A percentile compares a stretch with the other conserved stretches of the same genome.
Conservation (phyloP, 2,329 filamentous ascomycete species). For the Phoma sp. region DNA sequence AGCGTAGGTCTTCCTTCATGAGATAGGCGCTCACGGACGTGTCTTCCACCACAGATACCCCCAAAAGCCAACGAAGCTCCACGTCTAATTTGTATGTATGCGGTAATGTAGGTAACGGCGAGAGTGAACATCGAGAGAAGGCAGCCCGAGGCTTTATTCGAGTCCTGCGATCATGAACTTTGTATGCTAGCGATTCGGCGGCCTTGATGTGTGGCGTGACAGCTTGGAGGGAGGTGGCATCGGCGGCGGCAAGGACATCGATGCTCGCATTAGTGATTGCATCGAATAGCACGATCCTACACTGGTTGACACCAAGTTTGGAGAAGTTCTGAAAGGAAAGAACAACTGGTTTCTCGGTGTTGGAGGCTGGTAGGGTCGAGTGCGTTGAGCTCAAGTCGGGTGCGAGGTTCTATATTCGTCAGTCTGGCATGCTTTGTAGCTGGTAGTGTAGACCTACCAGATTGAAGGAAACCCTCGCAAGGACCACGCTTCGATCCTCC, state of each 20-base stretch:
- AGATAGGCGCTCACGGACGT: slow-evolving; percentile 18
- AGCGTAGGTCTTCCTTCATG: slow-evolving; percentile 35
- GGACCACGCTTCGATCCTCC: slow-evolving; percentile 34
- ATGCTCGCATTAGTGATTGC: slow-evolving; percentile 19
- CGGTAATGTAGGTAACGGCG: slow-evolving; percentile 9
- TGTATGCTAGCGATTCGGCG: slow-evolving; percentile 29
- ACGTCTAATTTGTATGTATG: slow-evolving; percentile 27
- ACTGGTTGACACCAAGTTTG: slow-evolving; percentile 15
- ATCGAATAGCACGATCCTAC: slow-evolving; percentile 31
- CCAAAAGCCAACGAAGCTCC: slow-evolving; percentile 42
- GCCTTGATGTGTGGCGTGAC: slow-evolving; percentile 22
- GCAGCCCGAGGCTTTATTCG: slow-evolving; percentile 27
- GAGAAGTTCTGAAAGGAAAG: slow-evolving; percentile 36
- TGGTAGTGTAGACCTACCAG: slow-evolving; percentile 20
- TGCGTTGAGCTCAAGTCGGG: not conserved
- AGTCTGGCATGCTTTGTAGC: not conserved
- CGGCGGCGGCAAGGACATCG: slow-evolving; percentile 29
- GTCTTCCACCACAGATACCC: slow-evolving; percentile 37
- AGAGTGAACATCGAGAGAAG: slow-evolving; percentile 37
- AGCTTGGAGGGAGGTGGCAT: slow-evolving; percentile 22
- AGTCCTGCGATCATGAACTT: slow-evolving; percentile 25
- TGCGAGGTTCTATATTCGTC: not conserved
- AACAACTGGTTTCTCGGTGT: slow-evolving; percentile 6
- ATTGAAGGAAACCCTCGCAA: slow-evolving; percentile 36
- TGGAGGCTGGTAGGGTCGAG: not conserved